Evolutionary conservation across 257 asterid genomes (phyloP), one percentile per base, ranked within the genome.

Genomic region (Orobanche coerulescens): DNA sequence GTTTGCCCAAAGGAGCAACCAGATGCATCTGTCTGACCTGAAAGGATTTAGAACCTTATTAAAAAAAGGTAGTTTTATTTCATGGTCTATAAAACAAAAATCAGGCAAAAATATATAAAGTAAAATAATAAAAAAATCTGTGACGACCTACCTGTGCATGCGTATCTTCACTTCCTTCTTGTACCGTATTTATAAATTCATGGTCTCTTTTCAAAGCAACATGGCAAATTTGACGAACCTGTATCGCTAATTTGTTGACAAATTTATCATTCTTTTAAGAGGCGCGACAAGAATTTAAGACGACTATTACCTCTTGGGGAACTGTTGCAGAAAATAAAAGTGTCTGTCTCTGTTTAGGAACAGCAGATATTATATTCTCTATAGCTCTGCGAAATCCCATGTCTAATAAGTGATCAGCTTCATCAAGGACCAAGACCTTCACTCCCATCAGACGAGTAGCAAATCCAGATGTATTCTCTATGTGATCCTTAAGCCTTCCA

Each of bases 331-430:
- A 93, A 71, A 93, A 93, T 61, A 93, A 73, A 71, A 93, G 96
- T 31, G 98, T 89, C 67, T 93, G 98, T 16, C 98, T 94, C 79
- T 93, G 95, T 76, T 89, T 89, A 4, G 97, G 98, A 37, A 93
- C 84, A 61, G 98, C 95, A 67, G 89, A 83, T 58, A 93, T 69
- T 54, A 93, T 93, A 61, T 57, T 89, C 85, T 93, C 98, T 51
- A 93, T 88, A 25, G 82, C 97, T 72, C 73, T 93, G 67, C 98
- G 98, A 64, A 93, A 93, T 71, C 98, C 98, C 97, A 93, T 88
- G 76, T 86, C 95, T 57, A 93, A 78, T 66, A 93, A 79, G 78
- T 93, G 98, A 74, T 93, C 98, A 28, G 98, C 98, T 81, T 89
- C 98, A 33, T 88, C 98, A 44, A 93, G 95, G 61, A 93, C 84